Evolutionary conservation across 148 eudicot species (phyloP).

Genomic region (Agrostemma githago): DNA sequence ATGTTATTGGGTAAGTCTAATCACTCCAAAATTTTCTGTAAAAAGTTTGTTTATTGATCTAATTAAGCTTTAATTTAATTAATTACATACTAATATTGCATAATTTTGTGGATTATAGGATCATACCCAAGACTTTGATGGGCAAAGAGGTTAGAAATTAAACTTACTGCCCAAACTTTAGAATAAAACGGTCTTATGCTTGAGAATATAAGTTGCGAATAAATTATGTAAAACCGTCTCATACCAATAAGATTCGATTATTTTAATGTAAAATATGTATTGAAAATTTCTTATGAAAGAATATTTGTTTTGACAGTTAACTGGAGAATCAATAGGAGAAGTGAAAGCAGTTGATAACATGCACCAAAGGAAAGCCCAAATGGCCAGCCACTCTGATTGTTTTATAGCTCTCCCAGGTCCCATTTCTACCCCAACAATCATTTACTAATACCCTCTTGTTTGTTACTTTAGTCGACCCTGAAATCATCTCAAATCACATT

Average conservation of each 20-base stretch:
- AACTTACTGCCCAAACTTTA: too few species aligned
- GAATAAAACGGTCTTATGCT: too few species aligned
- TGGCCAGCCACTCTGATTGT: constrained; percentile 69
- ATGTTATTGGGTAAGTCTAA: constrained; percentile 54
- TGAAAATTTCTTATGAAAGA: background rate
- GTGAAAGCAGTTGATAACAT: constrained; percentile 49
- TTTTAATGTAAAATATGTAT: too few species aligned
- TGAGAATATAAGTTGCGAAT: too few species aligned
- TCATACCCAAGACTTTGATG: constrained; percentile 38
- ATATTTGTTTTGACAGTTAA: constrained; percentile 34
- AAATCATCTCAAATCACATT: too few species aligned
- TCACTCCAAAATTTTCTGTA: background rate
- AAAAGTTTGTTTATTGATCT: too few species aligned
- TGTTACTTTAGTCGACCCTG: too few species aligned
- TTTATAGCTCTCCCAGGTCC: constrained; percentile 78
- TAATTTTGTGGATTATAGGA: constrained; percentile 13
- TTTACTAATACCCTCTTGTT: background rate
- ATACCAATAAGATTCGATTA: too few species aligned
- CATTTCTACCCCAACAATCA: constrained; percentile 4
- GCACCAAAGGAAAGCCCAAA: constrained; percentile 76
- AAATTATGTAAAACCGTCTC: too few species aligned
- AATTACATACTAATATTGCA: background rate
- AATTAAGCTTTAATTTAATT: background rate
- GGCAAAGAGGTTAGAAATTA: constrained; percentile 41
- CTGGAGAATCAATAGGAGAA: constrained; percentile 63